These are phyloP conservation scores for Epichloe brachyelytri DNA, from an alignment of 2,329 filamentous ascomycete genomes.

Conservation along the genomic window DNA sequence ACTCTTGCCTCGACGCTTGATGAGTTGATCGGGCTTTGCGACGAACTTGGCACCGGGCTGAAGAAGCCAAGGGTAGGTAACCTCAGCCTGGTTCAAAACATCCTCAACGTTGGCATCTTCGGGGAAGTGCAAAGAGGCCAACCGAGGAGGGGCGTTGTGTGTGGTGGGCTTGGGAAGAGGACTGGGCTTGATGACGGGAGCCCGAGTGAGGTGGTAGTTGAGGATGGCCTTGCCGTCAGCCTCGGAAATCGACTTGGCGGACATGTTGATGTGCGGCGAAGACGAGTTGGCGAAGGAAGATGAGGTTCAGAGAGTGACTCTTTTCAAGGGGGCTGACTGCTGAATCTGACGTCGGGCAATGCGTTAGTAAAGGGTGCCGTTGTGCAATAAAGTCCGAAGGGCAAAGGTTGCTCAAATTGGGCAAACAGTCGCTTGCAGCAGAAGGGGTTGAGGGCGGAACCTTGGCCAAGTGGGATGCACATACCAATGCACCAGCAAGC, in stretches of 20 bases:
- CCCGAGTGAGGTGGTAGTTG: constrained; percentile 99
- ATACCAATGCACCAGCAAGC: constrained; percentile 8
- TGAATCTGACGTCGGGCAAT: neutral
- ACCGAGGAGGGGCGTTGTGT: constrained; percentile 85
- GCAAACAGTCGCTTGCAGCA: neutral
- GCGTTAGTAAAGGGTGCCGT: neutral
- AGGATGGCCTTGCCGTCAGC: constrained; percentile 99
- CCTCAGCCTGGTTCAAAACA: constrained; percentile 89
- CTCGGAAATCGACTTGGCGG: constrained; percentile 88
- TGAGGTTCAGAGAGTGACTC: neutral
- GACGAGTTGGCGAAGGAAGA: constrained; percentile 7
- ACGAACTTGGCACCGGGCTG: constrained; percentile 79
- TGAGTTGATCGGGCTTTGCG: constrained; percentile 98
- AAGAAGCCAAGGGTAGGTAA: constrained; percentile 93
- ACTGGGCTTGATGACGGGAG: constrained; percentile 93
- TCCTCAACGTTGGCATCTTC: constrained; percentile 72
- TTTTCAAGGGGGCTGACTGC: neutral
- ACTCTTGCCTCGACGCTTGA: constrained; percentile 99
- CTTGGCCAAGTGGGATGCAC: constrained; percentile 2
- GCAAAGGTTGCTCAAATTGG: neutral
- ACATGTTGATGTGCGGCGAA: constrained; percentile 25
- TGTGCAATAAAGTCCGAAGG: neutral
- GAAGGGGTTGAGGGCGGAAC: neutral
- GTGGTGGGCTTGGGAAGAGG: constrained; percentile 71
- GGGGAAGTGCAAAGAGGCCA: constrained; percentile 86